Conservation (phyloP, 352 stramenopile species). For the Globisporangium viniferum region DNA sequence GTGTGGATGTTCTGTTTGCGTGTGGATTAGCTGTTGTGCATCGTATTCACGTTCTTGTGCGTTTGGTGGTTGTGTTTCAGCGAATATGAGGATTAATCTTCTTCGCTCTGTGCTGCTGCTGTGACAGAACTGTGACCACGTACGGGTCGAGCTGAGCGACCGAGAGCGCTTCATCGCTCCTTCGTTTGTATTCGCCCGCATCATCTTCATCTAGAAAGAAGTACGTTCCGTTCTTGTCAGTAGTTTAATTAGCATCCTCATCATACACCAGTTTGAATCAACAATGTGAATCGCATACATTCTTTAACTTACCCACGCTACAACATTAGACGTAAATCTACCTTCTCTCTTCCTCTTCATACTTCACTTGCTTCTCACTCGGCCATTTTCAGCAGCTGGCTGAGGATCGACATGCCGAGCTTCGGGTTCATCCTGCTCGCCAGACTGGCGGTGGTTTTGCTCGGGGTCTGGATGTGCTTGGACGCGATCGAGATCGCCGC, state of each 20-base stretch:
- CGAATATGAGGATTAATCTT: slow-evolving; percentile 15
- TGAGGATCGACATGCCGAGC: slow-evolving; percentile 47
- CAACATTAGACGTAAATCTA: neutral
- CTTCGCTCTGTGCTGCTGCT: slow-evolving; percentile 12
- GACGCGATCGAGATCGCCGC: slow-evolving; percentile 26
- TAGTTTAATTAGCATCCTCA: slow-evolving; percentile 8
- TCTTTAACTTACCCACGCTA: neutral
- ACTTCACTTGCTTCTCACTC: slow-evolving; percentile 24
- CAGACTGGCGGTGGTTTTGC: slow-evolving; percentile 27
- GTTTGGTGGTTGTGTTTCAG: slow-evolving; percentile 5
- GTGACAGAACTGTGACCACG: slow-evolving; percentile 9
- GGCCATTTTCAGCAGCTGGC: slow-evolving; percentile 43
- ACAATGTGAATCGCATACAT: slow-evolving; percentile 6
- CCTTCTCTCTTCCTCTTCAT: slow-evolving; percentile 8
- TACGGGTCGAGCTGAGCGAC: slow-evolving; percentile 17
- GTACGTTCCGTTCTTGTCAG: neutral
- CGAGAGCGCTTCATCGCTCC: neutral
- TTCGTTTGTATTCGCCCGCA: neutral
- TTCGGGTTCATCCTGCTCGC: slow-evolving; percentile 74
- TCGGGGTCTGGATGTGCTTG: slow-evolving; percentile 9
- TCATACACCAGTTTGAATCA: neutral
- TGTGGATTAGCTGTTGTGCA: neutral
- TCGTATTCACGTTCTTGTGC: slow-evolving; percentile 13
- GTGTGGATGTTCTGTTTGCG: neutral
- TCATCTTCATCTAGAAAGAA: neutral